Conservation (phyloP, 352 stramenopile genomes). For the Paralagenidium karlingii region DNA sequence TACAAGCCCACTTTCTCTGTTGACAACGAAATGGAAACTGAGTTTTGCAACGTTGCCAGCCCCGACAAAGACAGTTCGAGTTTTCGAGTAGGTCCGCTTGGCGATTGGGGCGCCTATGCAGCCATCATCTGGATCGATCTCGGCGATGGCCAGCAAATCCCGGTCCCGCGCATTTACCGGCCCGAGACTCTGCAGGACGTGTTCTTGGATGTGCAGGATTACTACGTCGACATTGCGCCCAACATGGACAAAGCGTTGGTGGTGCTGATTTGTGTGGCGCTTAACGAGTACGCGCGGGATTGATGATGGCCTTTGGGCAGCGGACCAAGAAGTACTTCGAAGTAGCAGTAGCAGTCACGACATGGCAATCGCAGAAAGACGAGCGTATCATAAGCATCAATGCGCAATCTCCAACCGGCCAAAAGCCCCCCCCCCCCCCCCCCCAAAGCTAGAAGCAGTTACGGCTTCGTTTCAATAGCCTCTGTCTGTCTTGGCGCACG, state of each 20-base stretch:
- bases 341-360: too few species aligned
- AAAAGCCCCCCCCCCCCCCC: too few species aligned
- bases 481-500: too few species aligned
- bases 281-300: conserved; percentile 9
- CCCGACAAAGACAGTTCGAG: conserved; percentile 3
- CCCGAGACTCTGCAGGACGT: conserved; percentile 8
- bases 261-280: conserved; percentile 10
- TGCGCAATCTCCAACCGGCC: too few species aligned
- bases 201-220: conserved; percentile 9
- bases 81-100: conserved; percentile 8
- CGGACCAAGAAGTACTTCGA: too few species aligned
- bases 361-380: too few species aligned
- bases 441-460: too few species aligned
- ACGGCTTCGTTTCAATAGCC: too few species aligned
- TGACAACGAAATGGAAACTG: conserved; percentile 6
- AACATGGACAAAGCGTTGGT: conserved; percentile 16
- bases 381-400: too few species aligned
- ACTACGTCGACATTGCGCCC: conserved; percentile 13
- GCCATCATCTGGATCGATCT: conserved; percentile 13
- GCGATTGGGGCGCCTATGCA: conserved; percentile 11
- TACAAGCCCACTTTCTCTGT: conserved; percentile 8
- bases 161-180: conserved; percentile 11
- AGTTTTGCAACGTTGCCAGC: conserved; percentile 8
- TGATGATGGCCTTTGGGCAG: conserved; percentile 6
- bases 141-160: conserved; percentile 4